Conservation (phyloP, 768 basidiomycete species). For the Amanita inopinata region DNA sequence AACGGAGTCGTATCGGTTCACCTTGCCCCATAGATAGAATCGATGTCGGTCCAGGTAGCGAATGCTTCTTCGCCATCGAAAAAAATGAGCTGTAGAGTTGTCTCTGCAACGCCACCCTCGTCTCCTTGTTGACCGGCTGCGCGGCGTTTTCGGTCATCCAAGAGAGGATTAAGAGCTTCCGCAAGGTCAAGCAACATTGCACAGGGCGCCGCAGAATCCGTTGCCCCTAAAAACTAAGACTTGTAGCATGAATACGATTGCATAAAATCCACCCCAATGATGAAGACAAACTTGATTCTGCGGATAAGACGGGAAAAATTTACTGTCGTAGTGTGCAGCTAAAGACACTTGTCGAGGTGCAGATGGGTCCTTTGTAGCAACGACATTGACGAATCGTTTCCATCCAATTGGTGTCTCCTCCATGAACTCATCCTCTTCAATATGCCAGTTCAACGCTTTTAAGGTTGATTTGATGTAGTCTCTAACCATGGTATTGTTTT, state of each 20-base stretch:
- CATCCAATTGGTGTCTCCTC: slow-evolving; percentile 73
- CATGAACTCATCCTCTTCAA: slow-evolving; percentile 78
- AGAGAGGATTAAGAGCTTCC: slow-evolving; percentile 64
- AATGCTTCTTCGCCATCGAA: slow-evolving; percentile 99
- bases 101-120: slow-evolving; percentile 72
- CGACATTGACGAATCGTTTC: slow-evolving; percentile 79
- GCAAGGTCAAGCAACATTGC: slow-evolving; percentile 92
- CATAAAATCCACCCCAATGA: slow-evolving; percentile 2
- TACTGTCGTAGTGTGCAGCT: slow-evolving; percentile 93
- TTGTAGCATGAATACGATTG: slow-evolving; percentile 9
- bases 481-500: slow-evolving; percentile 73
- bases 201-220: slow-evolving; percentile 93
- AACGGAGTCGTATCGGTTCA: slow-evolving; percentile 22
- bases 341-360: slow-evolving; percentile 76
- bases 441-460: slow-evolving; percentile 70
- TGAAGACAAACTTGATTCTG: slow-evolving; percentile 54
- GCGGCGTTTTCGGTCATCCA: slow-evolving; percentile 49
- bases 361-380: slow-evolving; percentile 89
- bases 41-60: slow-evolving; percentile 75
- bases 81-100: slow-evolving; percentile 86
- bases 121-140: slow-evolving; percentile 48
- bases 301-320: slow-evolving; percentile 67
- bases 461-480: slow-evolving; percentile 72
- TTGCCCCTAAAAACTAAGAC: slow-evolving; percentile 90
- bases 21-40: slow-evolving; percentile 96